Evolutionary conservation across 1,284 basidiomycete species (phyloP).

Genomic region (Gymnopus androsaceus): DNA sequence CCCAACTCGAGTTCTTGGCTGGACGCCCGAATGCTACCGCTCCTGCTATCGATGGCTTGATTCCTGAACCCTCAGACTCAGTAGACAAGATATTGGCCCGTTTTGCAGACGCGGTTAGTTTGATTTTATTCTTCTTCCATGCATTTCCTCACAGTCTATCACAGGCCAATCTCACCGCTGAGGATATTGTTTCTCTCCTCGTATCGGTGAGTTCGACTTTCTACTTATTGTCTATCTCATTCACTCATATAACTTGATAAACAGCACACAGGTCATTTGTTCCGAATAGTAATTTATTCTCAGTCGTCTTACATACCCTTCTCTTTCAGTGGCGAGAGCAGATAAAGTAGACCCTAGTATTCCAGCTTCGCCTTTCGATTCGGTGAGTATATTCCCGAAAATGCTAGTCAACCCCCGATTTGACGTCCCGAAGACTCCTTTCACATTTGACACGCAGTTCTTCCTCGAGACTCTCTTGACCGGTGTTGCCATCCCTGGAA

Average conservation of each 20-base stretch:
- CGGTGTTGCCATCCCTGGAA: conserved; percentile 36
- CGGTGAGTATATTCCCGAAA: conserved; percentile 11
- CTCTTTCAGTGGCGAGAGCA: not conserved
- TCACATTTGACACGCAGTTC: conserved; percentile 40
- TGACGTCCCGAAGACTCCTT: conserved; percentile 27
- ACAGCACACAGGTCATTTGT: conserved; percentile 3
- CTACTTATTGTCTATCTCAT: no score
- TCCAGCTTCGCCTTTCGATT: conserved; percentile 41
- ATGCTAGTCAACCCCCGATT: not conserved
- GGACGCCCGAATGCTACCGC: conserved; percentile 19
- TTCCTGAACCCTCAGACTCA: conserved; percentile 19
- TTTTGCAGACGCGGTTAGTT: conserved; percentile 12
- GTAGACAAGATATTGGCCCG: conserved; percentile 11
- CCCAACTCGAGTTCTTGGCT: conserved; percentile 20
- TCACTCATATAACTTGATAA: not conserved
- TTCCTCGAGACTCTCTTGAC: conserved; percentile 39
- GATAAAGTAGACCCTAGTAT: conserved; percentile 9
- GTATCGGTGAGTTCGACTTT: conserved; percentile 6
- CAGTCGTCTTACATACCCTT: not conserved
- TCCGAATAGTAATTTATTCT: not conserved
- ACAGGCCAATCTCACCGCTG: conserved; percentile 13
- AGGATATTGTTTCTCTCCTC: conserved; percentile 19
- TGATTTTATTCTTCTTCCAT: not conserved
- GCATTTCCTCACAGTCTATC: not conserved
- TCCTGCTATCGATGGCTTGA: conserved; percentile 16